A percentile compares a stretch with the other conserved stretches of the same genome.
phyloP scores from a whole-genome alignment of 2,329 filamentous ascomycete genomes.

The Diaporthe velutina region DNA sequence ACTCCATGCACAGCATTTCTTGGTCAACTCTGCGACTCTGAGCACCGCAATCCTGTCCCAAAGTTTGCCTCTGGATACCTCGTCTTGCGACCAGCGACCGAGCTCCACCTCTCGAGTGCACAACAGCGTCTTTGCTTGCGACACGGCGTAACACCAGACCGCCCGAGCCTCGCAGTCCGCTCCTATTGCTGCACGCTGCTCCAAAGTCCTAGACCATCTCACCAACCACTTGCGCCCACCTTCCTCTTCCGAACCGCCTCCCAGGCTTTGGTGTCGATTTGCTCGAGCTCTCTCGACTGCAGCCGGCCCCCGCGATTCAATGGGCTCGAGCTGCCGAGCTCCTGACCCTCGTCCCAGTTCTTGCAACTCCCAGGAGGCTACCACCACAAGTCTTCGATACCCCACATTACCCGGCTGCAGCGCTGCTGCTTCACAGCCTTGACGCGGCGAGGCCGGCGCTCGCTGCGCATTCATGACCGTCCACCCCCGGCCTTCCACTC shows the following conservation, averaged over 20 bases:
- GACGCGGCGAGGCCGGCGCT: constrained; percentile 44
- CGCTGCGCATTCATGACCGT: constrained; percentile 45
- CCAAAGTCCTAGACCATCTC: constrained; percentile 32
- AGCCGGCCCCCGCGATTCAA: constrained; percentile 21
- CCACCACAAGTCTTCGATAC: constrained; percentile 30
- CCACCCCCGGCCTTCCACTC: constrained; percentile 43
- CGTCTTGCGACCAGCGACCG: constrained; percentile 11
- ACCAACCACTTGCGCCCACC: constrained; percentile 28
- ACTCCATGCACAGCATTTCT: constrained; percentile 10
- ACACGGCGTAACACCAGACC: constrained; percentile 32
- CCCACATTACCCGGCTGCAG: constrained; percentile 39
- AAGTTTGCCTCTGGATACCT: neutral
- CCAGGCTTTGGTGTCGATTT: constrained; percentile 27
- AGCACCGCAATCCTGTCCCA: neutral
- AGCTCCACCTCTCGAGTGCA: neutral
- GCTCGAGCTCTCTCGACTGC: constrained; percentile 31
- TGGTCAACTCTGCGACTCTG: neutral
- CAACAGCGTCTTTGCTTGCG: constrained; percentile 29
- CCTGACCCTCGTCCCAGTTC: constrained; percentile 27
- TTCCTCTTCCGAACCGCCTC: constrained; percentile 23
- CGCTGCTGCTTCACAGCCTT: constrained; percentile 40
- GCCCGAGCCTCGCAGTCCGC: constrained; percentile 23
- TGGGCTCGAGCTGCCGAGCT: constrained; percentile 15
- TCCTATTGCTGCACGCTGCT: constrained; percentile 28
- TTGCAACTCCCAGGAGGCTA: constrained; percentile 21